Evolutionary conservation across 129 eudicot genomes (phyloP), one percentile per base, ranked within the genome.

Genomic region (Arctium minus): DNA sequence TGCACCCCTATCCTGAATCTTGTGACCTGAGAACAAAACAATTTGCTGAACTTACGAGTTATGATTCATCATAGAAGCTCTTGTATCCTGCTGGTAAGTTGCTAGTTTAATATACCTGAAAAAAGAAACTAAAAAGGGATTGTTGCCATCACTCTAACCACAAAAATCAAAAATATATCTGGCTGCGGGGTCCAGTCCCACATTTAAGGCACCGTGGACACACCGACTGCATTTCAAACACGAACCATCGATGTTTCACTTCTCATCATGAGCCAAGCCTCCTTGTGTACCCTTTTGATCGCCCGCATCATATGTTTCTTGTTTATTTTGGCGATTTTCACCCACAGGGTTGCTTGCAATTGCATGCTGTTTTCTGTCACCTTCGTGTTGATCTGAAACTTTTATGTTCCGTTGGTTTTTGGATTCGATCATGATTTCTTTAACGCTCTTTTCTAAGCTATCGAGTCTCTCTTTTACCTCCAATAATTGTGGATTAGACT

Each of bases 381-480:
- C 74, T 48, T 83, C 79, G 0, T 69, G 68, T 76, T 68, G 77
- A 11, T 79, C 81, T 6, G 76, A 35, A 17, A 50, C 72, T 35
- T 32, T 71, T 32, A 64, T 77, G 72, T 42, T 79, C 69, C 82
- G 50, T 80, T 81, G 89, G 80, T 79, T 83, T 86, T 92, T 92
- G 18, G 92, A 85, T 80, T 83, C 91, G n/a, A 39, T 86, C 33
- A 74, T 87, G 53, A 92, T 87, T 84, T 91, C 97, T 56, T 88
- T 89, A 31, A 95, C 83, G 0, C 90, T 79, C 56, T 84, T 90
- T 81, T 94, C 98, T 76, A 92, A 83, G 81, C 88, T 90, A 3
- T 88, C 88, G 53, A 94, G 88, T 72, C 98, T 94, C 80, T 62
- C 97, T 85, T 91, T 94, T 13, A 94, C 97, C 85, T 91, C 90